Conservation (phyloP, 768 basidiomycete genomes). For the Trametes meyenii region DNA sequence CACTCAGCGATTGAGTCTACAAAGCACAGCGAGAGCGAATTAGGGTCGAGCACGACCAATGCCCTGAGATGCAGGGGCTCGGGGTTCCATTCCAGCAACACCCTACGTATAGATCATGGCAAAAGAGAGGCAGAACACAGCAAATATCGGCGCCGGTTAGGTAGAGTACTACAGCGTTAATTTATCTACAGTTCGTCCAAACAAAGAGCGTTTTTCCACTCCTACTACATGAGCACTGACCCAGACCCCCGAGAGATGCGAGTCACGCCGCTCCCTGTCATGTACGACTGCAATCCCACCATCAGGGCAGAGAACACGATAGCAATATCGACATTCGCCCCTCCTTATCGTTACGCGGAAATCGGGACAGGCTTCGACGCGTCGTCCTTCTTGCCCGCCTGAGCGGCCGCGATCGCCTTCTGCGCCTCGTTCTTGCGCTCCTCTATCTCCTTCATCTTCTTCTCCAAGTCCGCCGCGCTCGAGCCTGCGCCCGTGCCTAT, state of each 20-base stretch:
- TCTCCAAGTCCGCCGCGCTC: slow-evolving; percentile 41
- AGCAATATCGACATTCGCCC: not conserved
- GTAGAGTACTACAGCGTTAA: slow-evolving; percentile 20
- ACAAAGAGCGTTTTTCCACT: not conserved
- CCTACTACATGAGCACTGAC: not conserved
- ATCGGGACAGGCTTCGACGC: slow-evolving; percentile 47
- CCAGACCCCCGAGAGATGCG: not conserved
- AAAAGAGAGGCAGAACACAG: too few relatives aligned
- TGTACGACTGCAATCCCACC: not conserved
- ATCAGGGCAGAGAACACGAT: not conserved
- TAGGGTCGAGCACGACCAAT: too few relatives aligned
- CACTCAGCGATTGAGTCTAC: too few relatives aligned
- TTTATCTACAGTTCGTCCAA: slow-evolving; percentile 9
- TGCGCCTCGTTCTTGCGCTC: slow-evolving; percentile 64
- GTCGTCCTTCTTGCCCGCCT: slow-evolving; percentile 65
- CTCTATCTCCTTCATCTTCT: slow-evolving; percentile 65
- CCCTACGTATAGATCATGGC: too few relatives aligned
- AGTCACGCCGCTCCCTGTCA: not conserved
- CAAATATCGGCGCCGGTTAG: not conserved
- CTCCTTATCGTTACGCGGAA: slow-evolving; percentile 27
- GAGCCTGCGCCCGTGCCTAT: slow-evolving; percentile 30
- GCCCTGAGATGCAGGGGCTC: too few relatives aligned
- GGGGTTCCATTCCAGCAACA: too few relatives aligned
- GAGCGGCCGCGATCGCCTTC: slow-evolving; percentile 66
- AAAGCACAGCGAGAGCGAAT: too few relatives aligned